Evolutionary conservation across 176 grass and related monocot genomes (phyloP), one percentile per base, ranked within the genome.

Genomic region (Aegilops tauschii): DNA sequence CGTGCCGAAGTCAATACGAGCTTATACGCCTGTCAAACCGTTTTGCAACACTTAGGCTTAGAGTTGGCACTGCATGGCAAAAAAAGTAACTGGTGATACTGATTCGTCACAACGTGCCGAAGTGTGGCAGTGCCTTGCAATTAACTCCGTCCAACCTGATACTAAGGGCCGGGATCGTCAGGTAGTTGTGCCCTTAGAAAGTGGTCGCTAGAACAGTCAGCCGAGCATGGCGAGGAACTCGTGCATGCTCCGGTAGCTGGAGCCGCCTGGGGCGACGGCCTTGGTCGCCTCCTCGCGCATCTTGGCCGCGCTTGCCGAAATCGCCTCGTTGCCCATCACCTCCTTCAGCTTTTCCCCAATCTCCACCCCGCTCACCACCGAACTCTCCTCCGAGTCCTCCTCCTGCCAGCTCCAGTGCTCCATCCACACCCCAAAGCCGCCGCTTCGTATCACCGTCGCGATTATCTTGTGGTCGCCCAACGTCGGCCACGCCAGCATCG

Each of bases 341-440:
- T 96, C 79, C 70, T 61, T 97, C 45, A 97, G 45, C 63, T 76
- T 87, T 18, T 47, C 12, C 8, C 30, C 65, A 10, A 94, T 90
- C 85, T 93, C 87, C 20, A 49, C 18, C 52, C 64, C 85, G 14
- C 18, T 81, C 9, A 93, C 87, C 31, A 88, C 21, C 64, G 73
- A 18, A 16, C 45, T 14, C 12, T 52, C 47, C 49, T 94, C 89
- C 0, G 12, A 13, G 0, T 47, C 81, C 89, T 49, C 45, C 45
- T 50, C 86, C 78, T 13, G 45, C 94, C 94, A 96, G 79, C 82
- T 87, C 94, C 89, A 93, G 12, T 82, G 42, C 44, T 93, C 82
- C 82, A 65, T 56, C 89, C 94, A 96, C 35, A 35, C 42, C 3
- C 92, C 94, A 17, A 97, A 36, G 23, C 92, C 87, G 3, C 36